phyloP scores from a whole-genome alignment of 345 rosid genomes.

The Gossypioides kirkii region DNA sequence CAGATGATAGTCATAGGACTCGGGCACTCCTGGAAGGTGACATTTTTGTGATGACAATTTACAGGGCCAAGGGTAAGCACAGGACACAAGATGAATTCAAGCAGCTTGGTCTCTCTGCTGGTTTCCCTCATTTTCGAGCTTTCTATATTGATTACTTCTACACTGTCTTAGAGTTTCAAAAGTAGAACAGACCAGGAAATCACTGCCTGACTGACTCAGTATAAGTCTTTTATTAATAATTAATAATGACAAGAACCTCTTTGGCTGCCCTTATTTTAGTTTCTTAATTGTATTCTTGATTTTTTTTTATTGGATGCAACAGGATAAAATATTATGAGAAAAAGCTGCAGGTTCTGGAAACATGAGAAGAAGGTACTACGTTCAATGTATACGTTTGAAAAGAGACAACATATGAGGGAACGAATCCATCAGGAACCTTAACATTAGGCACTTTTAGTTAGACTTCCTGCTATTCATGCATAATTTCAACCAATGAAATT shows the following conservation, averaged over 20 bases:
- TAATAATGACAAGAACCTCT: no score
- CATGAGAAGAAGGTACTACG: no score
- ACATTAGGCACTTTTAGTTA: not conserved
- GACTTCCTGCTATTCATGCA: no score
- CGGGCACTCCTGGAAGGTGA: slow-evolving; percentile 78
- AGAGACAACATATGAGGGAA: no score
- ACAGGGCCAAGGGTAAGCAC: slow-evolving; percentile 73
- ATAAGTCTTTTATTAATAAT: no score
- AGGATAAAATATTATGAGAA: not conserved
- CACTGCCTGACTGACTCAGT: not conserved
- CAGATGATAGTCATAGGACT: slow-evolving; percentile 68
- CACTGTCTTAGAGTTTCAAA: slow-evolving; percentile 72
- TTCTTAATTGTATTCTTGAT: no score
- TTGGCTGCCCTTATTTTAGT: no score
- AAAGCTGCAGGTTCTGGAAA: no score
- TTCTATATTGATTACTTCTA: slow-evolving; percentile 55
- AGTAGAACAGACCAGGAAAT: slow-evolving; percentile 25
- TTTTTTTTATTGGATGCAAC: no score
- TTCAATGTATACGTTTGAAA: no score
- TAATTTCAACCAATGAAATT: no score
- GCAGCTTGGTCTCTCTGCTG: slow-evolving; percentile 56
- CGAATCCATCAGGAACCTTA: not conserved
- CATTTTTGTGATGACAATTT: slow-evolving; percentile 77
- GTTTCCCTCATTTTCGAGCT: slow-evolving; percentile 52
- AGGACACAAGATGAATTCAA: slow-evolving; percentile 67